phyloP scores from a whole-genome alignment of 257 asterid genomes.

The Striga asiatica region DNA sequence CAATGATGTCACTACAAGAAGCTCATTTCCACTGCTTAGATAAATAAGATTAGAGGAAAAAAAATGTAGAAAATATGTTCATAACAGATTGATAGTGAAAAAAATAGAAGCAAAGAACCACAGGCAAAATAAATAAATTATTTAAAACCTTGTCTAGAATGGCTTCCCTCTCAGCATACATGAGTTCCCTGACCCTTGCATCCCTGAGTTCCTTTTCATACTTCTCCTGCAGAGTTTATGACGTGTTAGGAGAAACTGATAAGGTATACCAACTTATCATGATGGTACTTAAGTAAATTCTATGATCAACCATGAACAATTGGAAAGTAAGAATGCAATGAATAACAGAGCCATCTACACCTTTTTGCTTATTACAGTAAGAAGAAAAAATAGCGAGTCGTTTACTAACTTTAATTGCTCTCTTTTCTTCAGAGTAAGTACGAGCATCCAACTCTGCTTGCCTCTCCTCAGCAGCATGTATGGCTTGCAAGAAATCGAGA shows the following conservation, averaged over 20 bases:
- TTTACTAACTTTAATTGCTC: constrained; percentile 52
- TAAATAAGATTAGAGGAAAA: neutral
- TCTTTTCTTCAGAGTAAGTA: constrained; percentile 53
- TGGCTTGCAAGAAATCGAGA: constrained; percentile 83
- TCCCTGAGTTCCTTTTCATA: constrained; percentile 92
- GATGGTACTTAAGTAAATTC: constrained; percentile 6
- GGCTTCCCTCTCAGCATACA: constrained; percentile 98
- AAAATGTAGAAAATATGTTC: neutral
- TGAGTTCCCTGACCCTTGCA: constrained; percentile 95
- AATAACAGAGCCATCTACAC: neutral
- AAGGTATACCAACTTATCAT: constrained; percentile 6
- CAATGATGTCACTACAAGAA: neutral
- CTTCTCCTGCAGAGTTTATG: constrained; percentile 58
- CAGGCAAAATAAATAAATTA: constrained; percentile 10
- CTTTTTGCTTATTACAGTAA: constrained; percentile 8
- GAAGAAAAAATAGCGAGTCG: constrained; percentile 10
- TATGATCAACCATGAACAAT: neutral
- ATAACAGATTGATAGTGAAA: constrained; percentile 7
- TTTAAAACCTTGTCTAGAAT: constrained; percentile 68
- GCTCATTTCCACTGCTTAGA: constrained; percentile 11
- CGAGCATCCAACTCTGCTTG: constrained; percentile 82
- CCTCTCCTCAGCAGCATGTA: constrained; percentile 95
- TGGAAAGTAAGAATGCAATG: neutral
- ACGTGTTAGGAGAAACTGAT: constrained; percentile 20
- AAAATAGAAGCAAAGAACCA: constrained; percentile 4